Evolutionary conservation across 495 filamentous ascomycete species (phyloP).

Genomic region (Penicillium coffeae): DNA sequence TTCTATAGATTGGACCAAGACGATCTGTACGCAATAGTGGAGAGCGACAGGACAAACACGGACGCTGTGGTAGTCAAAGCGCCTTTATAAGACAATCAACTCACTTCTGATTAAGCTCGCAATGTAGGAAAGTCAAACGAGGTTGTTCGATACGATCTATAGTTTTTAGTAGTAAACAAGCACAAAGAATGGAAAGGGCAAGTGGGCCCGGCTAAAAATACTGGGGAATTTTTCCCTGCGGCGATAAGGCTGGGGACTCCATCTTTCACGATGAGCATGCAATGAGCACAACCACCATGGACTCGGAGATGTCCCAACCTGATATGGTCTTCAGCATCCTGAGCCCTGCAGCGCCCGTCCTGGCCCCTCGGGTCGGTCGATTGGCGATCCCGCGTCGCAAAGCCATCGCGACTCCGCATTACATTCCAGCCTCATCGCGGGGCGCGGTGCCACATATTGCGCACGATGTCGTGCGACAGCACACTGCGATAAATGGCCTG

Average conservation of each 20-base stretch:
- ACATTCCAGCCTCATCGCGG: conserved; percentile 72
- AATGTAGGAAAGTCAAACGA: no score
- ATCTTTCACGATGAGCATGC: conserved; percentile 10
- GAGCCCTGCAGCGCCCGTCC: conserved; percentile 19
- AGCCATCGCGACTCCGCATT: conserved; percentile 74
- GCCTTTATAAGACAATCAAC: no score
- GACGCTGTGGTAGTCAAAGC: not conserved
- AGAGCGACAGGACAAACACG: not conserved
- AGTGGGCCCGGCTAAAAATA: no score
- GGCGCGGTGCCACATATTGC: conserved; percentile 83
- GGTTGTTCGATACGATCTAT: no score
- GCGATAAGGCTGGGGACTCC: conserved; percentile 14
- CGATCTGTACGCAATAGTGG: not conserved
- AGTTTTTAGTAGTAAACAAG: no score
- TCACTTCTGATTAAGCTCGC: no score
- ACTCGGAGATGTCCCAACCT: conserved; percentile 11
- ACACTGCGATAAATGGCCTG: conserved; percentile 61
- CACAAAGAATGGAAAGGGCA: no score
- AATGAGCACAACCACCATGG: conserved; percentile 27
- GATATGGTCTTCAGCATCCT: conserved; percentile 33
- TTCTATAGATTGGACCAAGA: not conserved
- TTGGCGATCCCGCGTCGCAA: conserved; percentile 57
- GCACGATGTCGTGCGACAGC: conserved; percentile 70
- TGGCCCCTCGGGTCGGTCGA: conserved; percentile 56
- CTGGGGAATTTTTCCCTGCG: not conserved